Percentiles rank a stretch among this genome's conserved stretches.
phyloP scores from a whole-genome alignment of 1,284 basidiomycete species.

The Anthracocystis walkeri region DNA sequence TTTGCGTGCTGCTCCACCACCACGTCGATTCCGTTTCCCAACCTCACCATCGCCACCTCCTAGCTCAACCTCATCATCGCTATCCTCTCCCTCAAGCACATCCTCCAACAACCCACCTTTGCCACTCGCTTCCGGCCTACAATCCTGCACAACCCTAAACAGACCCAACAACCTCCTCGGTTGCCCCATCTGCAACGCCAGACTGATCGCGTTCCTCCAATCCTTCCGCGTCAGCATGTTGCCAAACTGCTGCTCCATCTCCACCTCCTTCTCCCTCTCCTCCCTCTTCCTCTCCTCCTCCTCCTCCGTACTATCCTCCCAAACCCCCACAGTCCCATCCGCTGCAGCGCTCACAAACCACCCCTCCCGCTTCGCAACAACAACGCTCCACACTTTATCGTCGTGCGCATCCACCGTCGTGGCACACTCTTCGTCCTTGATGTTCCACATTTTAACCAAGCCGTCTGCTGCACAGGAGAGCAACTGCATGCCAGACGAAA shows the following conservation, averaged over 20 bases:
- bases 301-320: constrained; percentile 86
- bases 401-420: constrained; percentile 95
- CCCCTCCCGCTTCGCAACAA: constrained; percentile 80
- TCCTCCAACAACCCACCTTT: constrained; percentile 6
- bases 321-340: constrained; percentile 91
- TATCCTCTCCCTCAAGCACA: constrained; percentile 5
- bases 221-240: constrained; percentile 90
- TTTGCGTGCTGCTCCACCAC: no score
- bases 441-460: constrained; percentile 93
- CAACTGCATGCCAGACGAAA: constrained; percentile 85
- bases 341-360: constrained; percentile 91
- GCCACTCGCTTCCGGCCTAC: constrained; percentile 33
- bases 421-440: constrained; percentile 83
- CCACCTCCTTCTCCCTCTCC: constrained; percentile 49
- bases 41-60: neutral
- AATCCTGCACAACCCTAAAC: constrained; percentile 73
- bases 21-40: neutral
- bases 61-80: constrained; percentile 11
- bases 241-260: constrained; percentile 88
- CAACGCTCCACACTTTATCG: constrained; percentile 91
- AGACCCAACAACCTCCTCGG: constrained; percentile 86
- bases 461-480: constrained; percentile 92
- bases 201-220: constrained; percentile 88
- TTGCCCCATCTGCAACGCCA: constrained; percentile 91
- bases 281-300: constrained; percentile 71